Percentiles rank a stretch among this genome's conserved stretches.
Conservation (phyloP, 1,284 basidiomycete genomes). For the Moniliophthora roreri region DNA sequence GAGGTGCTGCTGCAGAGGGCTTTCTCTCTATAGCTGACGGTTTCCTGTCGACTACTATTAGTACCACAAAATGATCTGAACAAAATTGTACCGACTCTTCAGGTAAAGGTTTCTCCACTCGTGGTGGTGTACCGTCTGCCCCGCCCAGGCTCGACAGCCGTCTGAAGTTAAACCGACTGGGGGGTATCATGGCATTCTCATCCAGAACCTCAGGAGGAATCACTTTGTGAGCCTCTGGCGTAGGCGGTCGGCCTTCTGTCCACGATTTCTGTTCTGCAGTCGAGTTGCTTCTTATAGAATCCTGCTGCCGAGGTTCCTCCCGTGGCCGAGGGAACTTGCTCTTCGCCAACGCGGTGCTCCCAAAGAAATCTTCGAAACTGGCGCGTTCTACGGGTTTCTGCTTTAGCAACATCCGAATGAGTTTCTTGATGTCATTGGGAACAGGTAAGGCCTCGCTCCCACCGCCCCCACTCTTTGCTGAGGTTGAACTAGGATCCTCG, state of each 20-base stretch:
- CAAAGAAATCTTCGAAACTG: slow-evolving; percentile 92
- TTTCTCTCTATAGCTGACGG: slow-evolving; percentile 9
- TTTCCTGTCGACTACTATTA: slow-evolving; percentile 5
- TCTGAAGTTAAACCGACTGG: slow-evolving; percentile 74
- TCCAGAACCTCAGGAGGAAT: slow-evolving; percentile 78
- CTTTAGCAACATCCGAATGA: slow-evolving; percentile 84
- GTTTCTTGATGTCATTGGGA: slow-evolving; percentile 82
- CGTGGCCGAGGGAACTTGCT: slow-evolving; percentile 67
- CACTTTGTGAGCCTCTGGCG: slow-evolving; percentile 64
- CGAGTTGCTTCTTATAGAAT: neutral
- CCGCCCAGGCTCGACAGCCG: slow-evolving; percentile 32
- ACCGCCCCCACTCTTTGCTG: slow-evolving; percentile 32
- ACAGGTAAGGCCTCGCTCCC: slow-evolving; percentile 58
- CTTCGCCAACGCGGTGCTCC: slow-evolving; percentile 77
- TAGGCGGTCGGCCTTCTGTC: slow-evolving; percentile 31
- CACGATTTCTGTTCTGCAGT: slow-evolving; percentile 2
- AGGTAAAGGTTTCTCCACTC: slow-evolving; percentile 16
- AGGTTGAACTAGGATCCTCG: slow-evolving; percentile 58
- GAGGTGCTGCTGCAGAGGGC: slow-evolving; percentile 8
- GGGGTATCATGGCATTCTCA: slow-evolving; percentile 75
- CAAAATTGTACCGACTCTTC: slow-evolving; percentile 12
- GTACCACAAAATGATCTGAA: neutral
- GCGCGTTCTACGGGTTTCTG: slow-evolving; percentile 85
- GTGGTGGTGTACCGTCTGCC: slow-evolving; percentile 20
- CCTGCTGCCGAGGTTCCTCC: slow-evolving; percentile 25